Evolutionary conservation across 768 basidiomycete species (phyloP).

Genomic region (Termitomyces sp.): DNA sequence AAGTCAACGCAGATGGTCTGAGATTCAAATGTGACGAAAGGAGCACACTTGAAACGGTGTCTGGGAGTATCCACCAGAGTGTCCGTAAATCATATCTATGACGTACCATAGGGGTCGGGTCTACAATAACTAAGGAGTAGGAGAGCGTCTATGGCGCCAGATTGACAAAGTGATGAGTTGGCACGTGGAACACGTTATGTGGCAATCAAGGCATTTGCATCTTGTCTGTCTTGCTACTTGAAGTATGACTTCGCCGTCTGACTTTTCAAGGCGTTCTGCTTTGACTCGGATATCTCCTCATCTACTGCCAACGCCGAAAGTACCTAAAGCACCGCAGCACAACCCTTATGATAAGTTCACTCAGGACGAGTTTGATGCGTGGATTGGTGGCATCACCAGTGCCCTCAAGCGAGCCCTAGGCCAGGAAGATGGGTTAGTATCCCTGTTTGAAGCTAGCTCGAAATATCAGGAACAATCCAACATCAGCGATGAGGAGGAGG

Average conservation of each 20-base stretch:
- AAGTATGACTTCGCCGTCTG: slow-evolving; percentile 11
- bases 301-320: slow-evolving; percentile 11
- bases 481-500: slow-evolving; percentile 13
- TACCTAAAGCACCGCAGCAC: slow-evolving; percentile 44
- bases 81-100: too few species aligned
- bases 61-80: too few species aligned
- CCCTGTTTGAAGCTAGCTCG: slow-evolving; percentile 11
- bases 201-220: too few species aligned
- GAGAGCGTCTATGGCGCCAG: too few species aligned
- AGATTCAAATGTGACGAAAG: too few species aligned
- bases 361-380: slow-evolving; percentile 62
- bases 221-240: background rate
- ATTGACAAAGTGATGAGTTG: too few species aligned
- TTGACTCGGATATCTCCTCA: slow-evolving; percentile 7
- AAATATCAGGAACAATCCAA: background rate
- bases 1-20: too few species aligned
- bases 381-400: slow-evolving; percentile 60
- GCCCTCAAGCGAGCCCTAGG: slow-evolving; percentile 55
- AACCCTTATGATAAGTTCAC: slow-evolving; percentile 76
- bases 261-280: slow-evolving; percentile 2
- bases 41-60: too few species aligned
- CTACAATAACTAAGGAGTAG: too few species aligned
- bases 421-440: slow-evolving; percentile 29
- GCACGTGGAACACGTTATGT: too few species aligned
- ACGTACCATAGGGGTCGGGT: too few species aligned